Base-by-base conservation (phyloP, 805 yeast species). In the Hemisphaericaspora nanyangensis region DNA sequence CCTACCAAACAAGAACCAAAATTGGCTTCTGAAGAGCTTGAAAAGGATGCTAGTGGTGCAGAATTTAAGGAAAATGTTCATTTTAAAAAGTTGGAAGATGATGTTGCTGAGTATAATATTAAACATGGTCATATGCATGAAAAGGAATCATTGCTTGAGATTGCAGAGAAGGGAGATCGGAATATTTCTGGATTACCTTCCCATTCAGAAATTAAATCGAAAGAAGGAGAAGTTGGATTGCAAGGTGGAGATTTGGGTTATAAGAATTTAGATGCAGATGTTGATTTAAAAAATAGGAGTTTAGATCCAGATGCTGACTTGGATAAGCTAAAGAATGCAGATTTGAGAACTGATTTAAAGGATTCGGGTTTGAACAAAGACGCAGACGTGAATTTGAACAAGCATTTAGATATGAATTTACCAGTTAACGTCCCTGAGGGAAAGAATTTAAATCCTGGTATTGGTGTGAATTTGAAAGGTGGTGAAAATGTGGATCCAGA, bases 101-200 rank as follows among this genome's bases (percentile, higher is more conserved):
- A 51, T 13, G 51, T 58, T 22, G 53, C 48, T 13, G 51, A 54
- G 6, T 46, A 57, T 51, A 60, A 60, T 50, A 58, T 50, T 48
- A 46, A 57, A 47, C 58, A 50, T 29, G 59, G 60, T 6, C 39
- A 42, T 39, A 46, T 37, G 25, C 38, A 44, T 35, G 56, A 55
- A 22, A 46, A 50, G 31, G 43, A 55, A 22, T 51, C 59, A 18
- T 49, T 61, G 44, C 43, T 61, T 18, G 60, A 60, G 29, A 49
- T 52, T 15, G 65, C 65, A 15, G 61, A 53, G 31, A 58, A 47
- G 24, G 24, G 35, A 17, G 39, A 34, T 25, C 48, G 48, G 4
- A 38, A 28, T 7, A 43, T 50, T 22, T 32, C 30, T 20, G 37
- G 40, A 7, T 28, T 46, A 12, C 35, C 46, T n/a, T 42, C 52